phyloP scores from a whole-genome alignment of 345 rosid genomes.

The Triadica sebifera region DNA sequence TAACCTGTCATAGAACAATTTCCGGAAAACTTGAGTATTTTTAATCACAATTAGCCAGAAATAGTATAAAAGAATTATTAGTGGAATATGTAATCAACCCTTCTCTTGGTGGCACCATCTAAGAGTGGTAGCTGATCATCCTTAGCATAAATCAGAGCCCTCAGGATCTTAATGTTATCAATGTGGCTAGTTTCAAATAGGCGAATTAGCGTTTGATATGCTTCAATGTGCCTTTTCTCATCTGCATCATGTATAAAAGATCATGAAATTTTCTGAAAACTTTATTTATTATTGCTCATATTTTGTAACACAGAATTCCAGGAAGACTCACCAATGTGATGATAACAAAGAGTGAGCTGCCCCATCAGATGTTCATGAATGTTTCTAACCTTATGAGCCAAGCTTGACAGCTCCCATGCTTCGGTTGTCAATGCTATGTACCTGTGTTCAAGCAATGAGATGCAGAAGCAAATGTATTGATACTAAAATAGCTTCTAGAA shows the following conservation, averaged over 20 bases:
- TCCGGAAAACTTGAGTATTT: not conserved
- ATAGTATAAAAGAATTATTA: not conserved
- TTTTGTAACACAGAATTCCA: not conserved
- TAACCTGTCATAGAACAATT: slow-evolving; percentile 40
- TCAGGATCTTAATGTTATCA: slow-evolving; percentile 44
- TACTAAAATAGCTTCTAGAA: not conserved
- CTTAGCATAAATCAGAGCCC: slow-evolving; percentile 35
- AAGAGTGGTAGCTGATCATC: slow-evolving; percentile 44
- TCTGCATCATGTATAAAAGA: slow-evolving; percentile 26
- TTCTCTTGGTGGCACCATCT: slow-evolving; percentile 29
- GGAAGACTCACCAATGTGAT: slow-evolving; percentile 36
- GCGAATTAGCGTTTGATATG: slow-evolving; percentile 36
- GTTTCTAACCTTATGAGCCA: slow-evolving; percentile 52
- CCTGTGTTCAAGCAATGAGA: slow-evolving; percentile 23
- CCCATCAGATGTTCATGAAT: slow-evolving; percentile 43
- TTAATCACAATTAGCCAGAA: not conserved
- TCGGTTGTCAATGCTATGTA: slow-evolving; percentile 47
- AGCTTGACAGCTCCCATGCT: slow-evolving; percentile 66
- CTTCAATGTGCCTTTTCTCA: slow-evolving; percentile 40
- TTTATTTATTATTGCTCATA: not conserved
- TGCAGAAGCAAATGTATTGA: not conserved
- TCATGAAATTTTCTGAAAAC: not conserved
- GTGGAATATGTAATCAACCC: slow-evolving; percentile 24
- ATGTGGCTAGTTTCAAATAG: slow-evolving; percentile 34
- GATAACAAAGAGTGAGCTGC: slow-evolving; percentile 38